Evolutionary conservation across 1,284 basidiomycete species (phyloP).

Genomic region (Somion occarium): DNA sequence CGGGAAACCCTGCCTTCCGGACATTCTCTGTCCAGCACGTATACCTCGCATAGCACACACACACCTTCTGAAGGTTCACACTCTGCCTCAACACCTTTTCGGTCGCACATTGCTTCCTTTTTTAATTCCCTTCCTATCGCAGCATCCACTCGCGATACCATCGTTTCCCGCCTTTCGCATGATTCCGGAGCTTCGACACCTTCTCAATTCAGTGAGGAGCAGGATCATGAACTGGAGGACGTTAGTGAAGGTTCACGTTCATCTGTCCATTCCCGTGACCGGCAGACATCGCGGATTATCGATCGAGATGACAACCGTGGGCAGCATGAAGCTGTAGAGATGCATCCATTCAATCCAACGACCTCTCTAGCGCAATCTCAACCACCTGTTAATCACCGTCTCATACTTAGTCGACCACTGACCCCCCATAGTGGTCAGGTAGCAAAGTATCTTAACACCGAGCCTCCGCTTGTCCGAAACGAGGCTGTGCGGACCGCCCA

Average conservation of each 20-base stretch:
- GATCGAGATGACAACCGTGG: not conserved
- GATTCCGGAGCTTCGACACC: conserved; percentile 26
- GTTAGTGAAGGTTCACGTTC: conserved; percentile 12
- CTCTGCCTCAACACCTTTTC: conserved; percentile 1
- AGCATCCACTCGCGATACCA: conserved; percentile 11
- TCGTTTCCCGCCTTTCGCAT: conserved; percentile 22
- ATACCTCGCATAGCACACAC: not conserved
- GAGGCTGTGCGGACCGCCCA: conserved; percentile 24
- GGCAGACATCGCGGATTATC: not conserved
- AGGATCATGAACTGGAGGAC: conserved; percentile 27
- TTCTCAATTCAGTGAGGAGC: conserved; percentile 26
- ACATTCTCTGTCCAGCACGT: not conserved
- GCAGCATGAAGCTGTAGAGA: not conserved
- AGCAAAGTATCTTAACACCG: not conserved
- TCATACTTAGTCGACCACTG: not conserved
- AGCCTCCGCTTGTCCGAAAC: not conserved
- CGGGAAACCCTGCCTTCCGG: not conserved
- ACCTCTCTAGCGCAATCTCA: not conserved
- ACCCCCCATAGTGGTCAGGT: not conserved
- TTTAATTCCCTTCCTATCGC: conserved; percentile 17
- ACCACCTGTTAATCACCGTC: not conserved
- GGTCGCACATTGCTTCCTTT: conserved; percentile 14
- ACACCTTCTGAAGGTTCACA: conserved; percentile 7
- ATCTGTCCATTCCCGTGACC: conserved; percentile 2
- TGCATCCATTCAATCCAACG: not conserved